Evolutionary conservation across 352 stramenopile genomes (phyloP).

Genomic region (Pythium utonaiense): DNA sequence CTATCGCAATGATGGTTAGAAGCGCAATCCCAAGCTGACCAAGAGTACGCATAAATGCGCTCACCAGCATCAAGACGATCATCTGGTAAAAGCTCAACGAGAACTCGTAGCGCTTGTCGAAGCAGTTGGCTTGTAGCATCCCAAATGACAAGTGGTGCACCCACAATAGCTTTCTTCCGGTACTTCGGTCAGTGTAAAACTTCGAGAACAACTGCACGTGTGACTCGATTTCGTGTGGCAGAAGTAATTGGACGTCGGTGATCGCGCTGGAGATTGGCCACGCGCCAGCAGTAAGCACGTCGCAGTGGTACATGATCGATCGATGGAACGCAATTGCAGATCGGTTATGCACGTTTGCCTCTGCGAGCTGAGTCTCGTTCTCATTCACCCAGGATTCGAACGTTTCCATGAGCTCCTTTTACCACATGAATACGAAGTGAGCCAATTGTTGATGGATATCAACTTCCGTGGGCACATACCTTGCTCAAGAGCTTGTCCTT

Average conservation of each 20-base stretch:
- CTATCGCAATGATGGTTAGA: slow-evolving; percentile 33
- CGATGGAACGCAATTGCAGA: slow-evolving; percentile 58
- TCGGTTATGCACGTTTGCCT: slow-evolving; percentile 30
- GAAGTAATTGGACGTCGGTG: slow-evolving; percentile 46
- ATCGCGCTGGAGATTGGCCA: slow-evolving; percentile 77
- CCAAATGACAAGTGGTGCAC: slow-evolving; percentile 77
- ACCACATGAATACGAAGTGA: too few species aligned
- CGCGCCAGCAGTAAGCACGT: slow-evolving; percentile 77
- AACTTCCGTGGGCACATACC: too few species aligned
- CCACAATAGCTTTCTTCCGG: slow-evolving; percentile 74
- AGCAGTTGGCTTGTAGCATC: slow-evolving; percentile 60
- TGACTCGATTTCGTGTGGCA: slow-evolving; percentile 50
- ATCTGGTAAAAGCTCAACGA: slow-evolving; percentile 85
- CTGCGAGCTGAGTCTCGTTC: slow-evolving; percentile 46
- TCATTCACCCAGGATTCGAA: slow-evolving; percentile 76
- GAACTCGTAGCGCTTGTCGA: slow-evolving; percentile 78
- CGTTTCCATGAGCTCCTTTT: slow-evolving; percentile 64
- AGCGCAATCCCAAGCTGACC: too few species aligned
- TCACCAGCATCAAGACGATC: slow-evolving; percentile 68
- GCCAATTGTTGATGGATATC: not conserved
- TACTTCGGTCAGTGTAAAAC: slow-evolving; percentile 78
- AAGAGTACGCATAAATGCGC: too few species aligned
- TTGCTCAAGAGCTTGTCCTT: slow-evolving; percentile 86
- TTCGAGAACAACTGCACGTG: slow-evolving; percentile 76
- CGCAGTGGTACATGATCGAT: slow-evolving; percentile 59